Conservation (phyloP, 1,284 basidiomycete genomes). For the Coniferiporia weirii region DNA sequence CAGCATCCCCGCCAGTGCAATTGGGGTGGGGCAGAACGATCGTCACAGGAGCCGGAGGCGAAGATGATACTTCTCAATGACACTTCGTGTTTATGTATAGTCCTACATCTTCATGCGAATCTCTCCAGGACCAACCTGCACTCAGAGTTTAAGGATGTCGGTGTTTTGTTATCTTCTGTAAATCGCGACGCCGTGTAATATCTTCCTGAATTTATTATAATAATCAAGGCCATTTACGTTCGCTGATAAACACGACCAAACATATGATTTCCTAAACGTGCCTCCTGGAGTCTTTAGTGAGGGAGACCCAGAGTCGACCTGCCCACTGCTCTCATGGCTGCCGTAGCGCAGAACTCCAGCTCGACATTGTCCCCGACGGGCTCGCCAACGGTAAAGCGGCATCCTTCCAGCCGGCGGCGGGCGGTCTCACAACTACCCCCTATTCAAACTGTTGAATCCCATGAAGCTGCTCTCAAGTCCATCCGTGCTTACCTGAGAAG, state of each 20-base stretch:
- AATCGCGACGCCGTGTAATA: neutral
- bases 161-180: neutral
- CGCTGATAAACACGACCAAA: neutral
- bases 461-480: slow-evolving; percentile 69
- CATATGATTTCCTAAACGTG: neutral
- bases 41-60: slow-evolving; percentile 16
- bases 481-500: slow-evolving; percentile 84
- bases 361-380: slow-evolving; percentile 25
- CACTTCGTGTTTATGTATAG: neutral
- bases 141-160: neutral
- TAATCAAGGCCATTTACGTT: neutral
- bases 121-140: neutral
- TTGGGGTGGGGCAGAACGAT: slow-evolving; percentile 32
- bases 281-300: neutral
- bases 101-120: neutral
- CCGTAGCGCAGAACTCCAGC: slow-evolving; percentile 29
- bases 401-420: slow-evolving; percentile 42
- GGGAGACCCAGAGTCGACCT: no score
- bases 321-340: slow-evolving; percentile 9
- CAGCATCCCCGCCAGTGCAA: slow-evolving; percentile 48
- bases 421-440: slow-evolving; percentile 58
- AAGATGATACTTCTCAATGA: neutral
- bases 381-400: slow-evolving; percentile 36
- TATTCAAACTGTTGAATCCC: slow-evolving; percentile 50
- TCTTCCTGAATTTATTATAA: neutral